Evolutionary conservation across 2,329 filamentous ascomycete genomes (phyloP), one percentile per base, ranked within the genome.

Genomic region (Aspergillus thermomutatus): DNA sequence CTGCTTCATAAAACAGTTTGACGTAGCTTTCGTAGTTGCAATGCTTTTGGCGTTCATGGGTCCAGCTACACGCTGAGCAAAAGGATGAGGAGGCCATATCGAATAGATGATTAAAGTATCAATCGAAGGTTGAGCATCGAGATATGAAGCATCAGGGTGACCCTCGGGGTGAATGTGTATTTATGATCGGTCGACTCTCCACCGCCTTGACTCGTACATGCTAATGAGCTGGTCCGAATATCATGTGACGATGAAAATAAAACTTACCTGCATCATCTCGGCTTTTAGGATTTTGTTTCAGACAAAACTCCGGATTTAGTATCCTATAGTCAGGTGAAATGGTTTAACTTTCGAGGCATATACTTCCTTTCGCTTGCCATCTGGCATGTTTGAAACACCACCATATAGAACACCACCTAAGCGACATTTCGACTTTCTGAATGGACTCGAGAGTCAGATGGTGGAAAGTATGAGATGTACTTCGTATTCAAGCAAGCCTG

Each of bases 1-100:
- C 56, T 19, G 58, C 61, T 41, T 58, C 63, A 51, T 70, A 69
- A 59, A 64, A 59, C 6, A 61, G 21, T 49, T 57, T 61, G 34
- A 61, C 25, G 31, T 61, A 41, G 37, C 64, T 64, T 46, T 58
- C 10, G 53, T 65, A 65, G 25, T 52, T n/a, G 34, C 59, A 60
- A n/a, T 46, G 26, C 3, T 53, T 48, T 60, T 64, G 57, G 28
- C 59, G 49, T 26, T 55, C 40, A 48, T 52, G 27, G n/a, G 60
- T 59, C 60, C 63, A 64, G 51, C 57, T 54, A 59, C 63, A 66
- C 26, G 63, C 61, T 34, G 47, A 6, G 28, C 28, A 31, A 31
- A 10, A 10, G 28, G 5, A 5, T 31, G n/a, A n/a, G n/a, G 28
- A 31, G 28, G 6, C 10, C 28, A 31, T 31, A 10, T 31, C 10